These are phyloP conservation scores for Penicillium sp. DNA, from an alignment of 2,329 filamentous ascomycete species.

Conservation along the genomic window DNA sequence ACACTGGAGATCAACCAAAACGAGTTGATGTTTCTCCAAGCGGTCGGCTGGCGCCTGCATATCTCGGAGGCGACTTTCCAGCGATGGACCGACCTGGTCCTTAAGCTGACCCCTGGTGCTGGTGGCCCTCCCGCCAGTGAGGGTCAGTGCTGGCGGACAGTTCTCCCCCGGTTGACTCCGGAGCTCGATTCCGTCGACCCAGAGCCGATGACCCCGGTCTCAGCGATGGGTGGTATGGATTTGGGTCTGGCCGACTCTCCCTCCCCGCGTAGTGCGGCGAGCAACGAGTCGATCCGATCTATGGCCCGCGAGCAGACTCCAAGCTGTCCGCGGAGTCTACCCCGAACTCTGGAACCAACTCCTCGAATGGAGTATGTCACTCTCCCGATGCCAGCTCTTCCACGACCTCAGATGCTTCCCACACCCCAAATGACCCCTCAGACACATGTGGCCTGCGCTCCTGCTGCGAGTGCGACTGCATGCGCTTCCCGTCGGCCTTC, in stretches of 20 bases:
- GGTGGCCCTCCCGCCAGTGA: conserved; percentile 42
- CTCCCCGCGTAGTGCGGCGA: conserved; percentile 32
- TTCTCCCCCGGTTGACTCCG: conserved; percentile 61
- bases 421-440: conserved; percentile 67
- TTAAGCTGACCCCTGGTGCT: conserved; percentile 74
- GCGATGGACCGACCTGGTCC: conserved; percentile 89
- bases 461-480: conserved; percentile 62
- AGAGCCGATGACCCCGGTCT: conserved; percentile 36
- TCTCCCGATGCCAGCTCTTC: conserved; percentile 57
- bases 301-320: conserved; percentile 33
- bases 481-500: conserved; percentile 57
- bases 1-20: conserved; percentile 95
- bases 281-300: conserved; percentile 28
- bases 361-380: conserved; percentile 46
- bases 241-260: conserved; percentile 31
- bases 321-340: conserved; percentile 38
- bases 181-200: conserved; percentile 57
- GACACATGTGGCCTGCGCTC: conserved; percentile 57
- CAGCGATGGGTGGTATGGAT: conserved; percentile 32
- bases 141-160: conserved; percentile 46
- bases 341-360: conserved; percentile 57
- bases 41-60: conserved; percentile 93
- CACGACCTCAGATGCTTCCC: conserved; percentile 60
- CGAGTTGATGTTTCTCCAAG: conserved; percentile 86
- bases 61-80: conserved; percentile 88